phyloP scores from a whole-genome alignment of 305 asterid species.

The Fraxinus nigra region DNA sequence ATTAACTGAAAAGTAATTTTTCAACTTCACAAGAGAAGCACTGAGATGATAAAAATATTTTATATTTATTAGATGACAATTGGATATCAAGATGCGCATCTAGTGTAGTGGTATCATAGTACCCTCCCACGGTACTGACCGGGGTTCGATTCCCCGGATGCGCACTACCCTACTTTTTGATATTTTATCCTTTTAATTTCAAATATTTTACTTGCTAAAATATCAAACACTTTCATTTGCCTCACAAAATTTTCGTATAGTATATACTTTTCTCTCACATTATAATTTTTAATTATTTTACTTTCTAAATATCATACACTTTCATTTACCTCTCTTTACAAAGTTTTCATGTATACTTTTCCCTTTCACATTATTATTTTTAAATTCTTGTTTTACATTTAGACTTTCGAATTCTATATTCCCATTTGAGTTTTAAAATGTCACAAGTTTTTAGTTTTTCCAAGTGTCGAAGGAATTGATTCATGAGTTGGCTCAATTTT shows the following conservation, averaged over 20 bases:
- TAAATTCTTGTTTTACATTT: background rate
- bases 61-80: too few species aligned
- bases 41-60: too few species aligned
- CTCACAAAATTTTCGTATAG: too few species aligned
- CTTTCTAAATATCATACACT: background rate
- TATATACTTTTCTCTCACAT: too few species aligned
- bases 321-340: background rate
- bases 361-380: background rate
- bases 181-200: too few species aligned
- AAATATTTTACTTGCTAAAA: too few species aligned
- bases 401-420: background rate
- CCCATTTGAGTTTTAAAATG: background rate
- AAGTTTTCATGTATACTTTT: background rate
- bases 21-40: too few species aligned
- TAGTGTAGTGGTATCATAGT: slow-evolving; percentile 99
- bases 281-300: too few species aligned
- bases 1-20: too few species aligned
- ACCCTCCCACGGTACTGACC: slow-evolving; percentile 99
- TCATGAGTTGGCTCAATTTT: too few species aligned
- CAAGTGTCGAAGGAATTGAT: too few species aligned
- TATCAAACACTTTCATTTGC: too few species aligned
- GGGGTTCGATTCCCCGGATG: slow-evolving; percentile 97
- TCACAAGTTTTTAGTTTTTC: background rate
- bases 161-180: slow-evolving; percentile 35
- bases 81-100: slow-evolving; percentile 45